Percentiles rank a stretch among this genome's conserved stretches.
Evolutionary conservation across 2,329 filamentous ascomycete species (phyloP).

Genomic region (Alternaria arbusti): DNA sequence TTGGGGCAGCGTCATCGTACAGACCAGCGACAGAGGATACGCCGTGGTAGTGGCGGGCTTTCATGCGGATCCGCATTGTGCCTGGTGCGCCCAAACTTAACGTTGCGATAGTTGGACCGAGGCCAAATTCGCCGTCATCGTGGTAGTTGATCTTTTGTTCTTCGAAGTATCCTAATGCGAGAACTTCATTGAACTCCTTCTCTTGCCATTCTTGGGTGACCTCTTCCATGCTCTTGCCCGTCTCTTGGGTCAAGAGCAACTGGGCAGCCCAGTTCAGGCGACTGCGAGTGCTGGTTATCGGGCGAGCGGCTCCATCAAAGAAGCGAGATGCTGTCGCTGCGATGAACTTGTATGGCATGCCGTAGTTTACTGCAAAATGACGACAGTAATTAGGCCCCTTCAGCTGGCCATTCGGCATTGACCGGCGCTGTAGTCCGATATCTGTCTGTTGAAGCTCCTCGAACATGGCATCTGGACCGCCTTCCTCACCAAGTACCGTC

Average conservation of each 20-base stretch:
- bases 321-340: conserved; percentile 54
- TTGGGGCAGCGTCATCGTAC: conserved; percentile 40
- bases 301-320: conserved; percentile 39
- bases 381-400: conserved; percentile 57
- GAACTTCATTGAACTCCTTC: conserved; percentile 66
- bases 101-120: conserved; percentile 68
- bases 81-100: conserved; percentile 64
- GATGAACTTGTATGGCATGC: conserved; percentile 71
- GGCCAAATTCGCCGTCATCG: conserved; percentile 69
- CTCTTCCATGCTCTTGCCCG: conserved; percentile 15
- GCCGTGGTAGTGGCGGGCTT: conserved; percentile 56
- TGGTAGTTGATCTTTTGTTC: conserved; percentile 66
- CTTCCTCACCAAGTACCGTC: conserved; percentile 56
- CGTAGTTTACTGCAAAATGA: conserved; percentile 64
- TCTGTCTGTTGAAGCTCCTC: conserved; percentile 51
- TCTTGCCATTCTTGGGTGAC: conserved; percentile 14
- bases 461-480: conserved; percentile 69
- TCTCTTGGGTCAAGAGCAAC: conserved; percentile 45
- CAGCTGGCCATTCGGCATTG: conserved; percentile 24
- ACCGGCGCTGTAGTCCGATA: conserved; percentile 39
- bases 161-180: conserved; percentile 69
- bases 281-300: conserved; percentile 59
- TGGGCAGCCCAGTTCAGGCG: conserved; percentile 63
- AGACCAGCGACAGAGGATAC: conserved; percentile 38
- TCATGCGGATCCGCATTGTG: conserved; percentile 65